Base-by-base conservation (phyloP, 768 basidiomycete genomes). In the Boletus rubroflammeus region DNA sequence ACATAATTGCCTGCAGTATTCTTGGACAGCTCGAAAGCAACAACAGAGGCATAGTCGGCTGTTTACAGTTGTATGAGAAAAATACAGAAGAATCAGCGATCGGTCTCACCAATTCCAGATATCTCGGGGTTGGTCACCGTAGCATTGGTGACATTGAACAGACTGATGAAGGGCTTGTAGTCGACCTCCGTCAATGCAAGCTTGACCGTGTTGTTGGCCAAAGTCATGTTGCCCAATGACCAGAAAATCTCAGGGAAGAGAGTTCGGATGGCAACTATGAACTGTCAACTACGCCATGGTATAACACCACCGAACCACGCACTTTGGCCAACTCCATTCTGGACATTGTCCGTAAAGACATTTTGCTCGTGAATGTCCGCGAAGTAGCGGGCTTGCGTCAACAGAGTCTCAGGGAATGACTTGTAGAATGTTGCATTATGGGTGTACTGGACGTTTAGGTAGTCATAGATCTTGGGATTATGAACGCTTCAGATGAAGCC, bases 131-230 rank as follows among this genome's bases (percentile, higher is more conserved):
- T 75, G 15, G 79, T 75, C 51, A 79, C 69, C 36, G 76, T 69
- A 53, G 85, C 75, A 49, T 87, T 88, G 17, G 88, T 85, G 67
- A 88, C 82, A 58, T 83, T 82, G 78, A 95, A 88, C 67, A 94
- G 73, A 32, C 88, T 90, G 64, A 93, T 85, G 78, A 94, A 90
- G 11, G 91, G 85, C 72, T 93, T 91, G 76, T 93, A 93, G 57
- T 90, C 88, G 7, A 86, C 82, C 72, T 86, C 82, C 56, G 88
- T 78, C 61, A 92, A 71, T 64, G 85, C 78, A 67, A 94, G 76
- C 67, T 90, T 86, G 51, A 93, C 80, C 31, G 85, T 85, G 72
- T 90, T 86, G 57, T 76, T 79, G 57, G 84, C 78, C 73, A 82
- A 82, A 15, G 86, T 81, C 73, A 95, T 86, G 64, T 83, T 84